Conservation (phyloP, 2,329 filamentous ascomycete genomes). For the Calonectria hawksworthii region DNA sequence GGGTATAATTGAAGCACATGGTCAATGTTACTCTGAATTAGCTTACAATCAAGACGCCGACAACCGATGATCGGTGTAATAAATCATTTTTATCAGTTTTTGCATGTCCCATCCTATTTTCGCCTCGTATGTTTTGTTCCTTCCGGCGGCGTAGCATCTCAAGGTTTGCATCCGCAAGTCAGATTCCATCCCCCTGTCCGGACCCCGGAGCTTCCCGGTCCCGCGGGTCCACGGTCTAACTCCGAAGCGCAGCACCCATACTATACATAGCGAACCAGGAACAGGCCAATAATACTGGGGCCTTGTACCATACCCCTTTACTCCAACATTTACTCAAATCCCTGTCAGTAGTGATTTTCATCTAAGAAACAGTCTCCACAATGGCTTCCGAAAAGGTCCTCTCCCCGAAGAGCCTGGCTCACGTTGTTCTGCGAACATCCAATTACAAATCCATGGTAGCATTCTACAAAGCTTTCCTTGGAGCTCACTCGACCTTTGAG, state of each 20-base stretch:
- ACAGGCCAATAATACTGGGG: neutral
- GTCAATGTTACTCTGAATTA: neutral
- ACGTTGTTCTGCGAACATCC: conserved; percentile 15
- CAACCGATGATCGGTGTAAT: neutral
- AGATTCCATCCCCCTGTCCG: neutral
- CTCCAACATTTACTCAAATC: neutral
- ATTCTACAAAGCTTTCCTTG: conserved; percentile 11
- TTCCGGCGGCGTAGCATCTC: neutral
- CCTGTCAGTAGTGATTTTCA: neutral
- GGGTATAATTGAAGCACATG: neutral
- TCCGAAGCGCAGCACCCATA: neutral
- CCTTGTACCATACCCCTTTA: neutral
- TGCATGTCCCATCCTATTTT: neutral
- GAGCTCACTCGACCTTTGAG: conserved; percentile 2
- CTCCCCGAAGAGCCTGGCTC: neutral
- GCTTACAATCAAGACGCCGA: neutral
- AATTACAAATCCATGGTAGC: conserved; percentile 7
- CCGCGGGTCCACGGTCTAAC: neutral
- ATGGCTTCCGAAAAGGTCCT: conserved; percentile 4
- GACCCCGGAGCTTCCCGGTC: neutral
- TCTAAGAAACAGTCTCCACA: neutral
- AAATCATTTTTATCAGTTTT: neutral
- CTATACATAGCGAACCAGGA: neutral
- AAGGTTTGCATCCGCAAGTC: neutral
- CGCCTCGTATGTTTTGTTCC: neutral